Evolutionary conservation across 768 basidiomycete genomes (phyloP).

Genomic region (Galerina sulciceps): DNA sequence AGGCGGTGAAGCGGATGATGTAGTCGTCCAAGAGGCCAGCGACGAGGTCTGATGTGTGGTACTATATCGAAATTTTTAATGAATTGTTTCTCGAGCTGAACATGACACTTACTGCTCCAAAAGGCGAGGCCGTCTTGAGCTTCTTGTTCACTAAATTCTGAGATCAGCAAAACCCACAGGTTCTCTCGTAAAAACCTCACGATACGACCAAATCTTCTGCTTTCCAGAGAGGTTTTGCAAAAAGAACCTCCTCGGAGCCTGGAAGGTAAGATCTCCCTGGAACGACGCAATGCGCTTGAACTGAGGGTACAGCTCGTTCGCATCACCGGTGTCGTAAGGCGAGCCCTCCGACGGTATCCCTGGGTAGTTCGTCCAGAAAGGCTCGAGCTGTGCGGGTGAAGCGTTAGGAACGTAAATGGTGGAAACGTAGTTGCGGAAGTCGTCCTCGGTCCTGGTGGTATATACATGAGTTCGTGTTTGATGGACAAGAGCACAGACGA

Average conservation of each 20-base stretch:
- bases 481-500: not conserved
- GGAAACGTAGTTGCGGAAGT: not conserved
- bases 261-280: slow-evolving; percentile 54
- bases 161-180: not conserved
- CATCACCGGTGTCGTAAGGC: slow-evolving; percentile 49
- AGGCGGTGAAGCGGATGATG: slow-evolving; percentile 47
- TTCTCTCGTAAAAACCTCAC: slow-evolving; percentile 26
- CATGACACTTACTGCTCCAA: not conserved
- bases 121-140: not conserved
- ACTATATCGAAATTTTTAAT: not conserved
- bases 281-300: slow-evolving; percentile 57
- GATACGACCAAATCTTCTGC: slow-evolving; percentile 48
- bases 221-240: slow-evolving; percentile 40
- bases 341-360: slow-evolving; percentile 44
- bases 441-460: not conserved
- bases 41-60: not conserved
- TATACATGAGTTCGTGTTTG: too few relatives aligned
- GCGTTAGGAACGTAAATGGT: slow-evolving; percentile 23
- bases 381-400: slow-evolving; percentile 18
- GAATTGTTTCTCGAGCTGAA: not conserved
- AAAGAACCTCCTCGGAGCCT: slow-evolving; percentile 55
- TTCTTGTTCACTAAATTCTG: not conserved
- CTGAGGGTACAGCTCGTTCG: slow-evolving; percentile 46
- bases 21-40: slow-evolving; percentile 42
- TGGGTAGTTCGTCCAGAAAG: slow-evolving; percentile 37